Conservation (phyloP, 2,329 filamentous ascomycete genomes). For the Colletotrichum musicola region DNA sequence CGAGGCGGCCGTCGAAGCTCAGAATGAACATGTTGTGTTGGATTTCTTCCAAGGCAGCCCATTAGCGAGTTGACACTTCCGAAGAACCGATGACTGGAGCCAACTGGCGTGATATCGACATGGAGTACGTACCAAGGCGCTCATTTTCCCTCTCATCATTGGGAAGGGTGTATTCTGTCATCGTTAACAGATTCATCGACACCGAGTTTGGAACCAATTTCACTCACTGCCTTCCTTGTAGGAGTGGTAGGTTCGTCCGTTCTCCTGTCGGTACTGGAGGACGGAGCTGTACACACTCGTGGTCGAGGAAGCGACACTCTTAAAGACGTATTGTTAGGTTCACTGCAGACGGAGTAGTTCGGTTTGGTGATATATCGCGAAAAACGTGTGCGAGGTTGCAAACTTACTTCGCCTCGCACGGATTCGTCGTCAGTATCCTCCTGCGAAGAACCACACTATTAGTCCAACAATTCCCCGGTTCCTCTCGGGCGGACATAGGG, state of each 20-base stretch:
- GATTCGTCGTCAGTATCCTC: neutral
- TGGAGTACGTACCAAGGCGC: constrained; percentile 29
- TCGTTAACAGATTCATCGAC: neutral
- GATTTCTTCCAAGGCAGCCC: constrained; percentile 38
- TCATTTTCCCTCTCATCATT: constrained; percentile 46
- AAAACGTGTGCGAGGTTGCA: no score
- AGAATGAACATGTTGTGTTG: constrained; percentile 46
- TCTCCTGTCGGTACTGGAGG: constrained; percentile 49
- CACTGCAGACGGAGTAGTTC: no score
- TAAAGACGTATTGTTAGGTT: neutral
- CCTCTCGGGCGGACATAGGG: neutral
- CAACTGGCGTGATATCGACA: no score
- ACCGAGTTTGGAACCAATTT: neutral
- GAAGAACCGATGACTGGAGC: no score
- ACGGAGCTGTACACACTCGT: neutral
- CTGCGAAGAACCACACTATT: no score
- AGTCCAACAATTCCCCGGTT: no score
- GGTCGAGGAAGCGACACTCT: constrained; percentile 2
- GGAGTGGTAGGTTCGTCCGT: constrained; percentile 53
- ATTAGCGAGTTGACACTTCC: neutral
- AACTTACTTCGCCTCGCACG: neutral
- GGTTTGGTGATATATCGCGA: no score
- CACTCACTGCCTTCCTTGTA: constrained; percentile 45
- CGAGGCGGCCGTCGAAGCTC: constrained; percentile 43
- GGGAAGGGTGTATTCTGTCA: constrained; percentile 42